Percentiles rank a stretch among this genome's conserved stretches.
Evolutionary conservation across 768 basidiomycete species (phyloP).

Genomic region (Pleurotus citrinopileatus): DNA sequence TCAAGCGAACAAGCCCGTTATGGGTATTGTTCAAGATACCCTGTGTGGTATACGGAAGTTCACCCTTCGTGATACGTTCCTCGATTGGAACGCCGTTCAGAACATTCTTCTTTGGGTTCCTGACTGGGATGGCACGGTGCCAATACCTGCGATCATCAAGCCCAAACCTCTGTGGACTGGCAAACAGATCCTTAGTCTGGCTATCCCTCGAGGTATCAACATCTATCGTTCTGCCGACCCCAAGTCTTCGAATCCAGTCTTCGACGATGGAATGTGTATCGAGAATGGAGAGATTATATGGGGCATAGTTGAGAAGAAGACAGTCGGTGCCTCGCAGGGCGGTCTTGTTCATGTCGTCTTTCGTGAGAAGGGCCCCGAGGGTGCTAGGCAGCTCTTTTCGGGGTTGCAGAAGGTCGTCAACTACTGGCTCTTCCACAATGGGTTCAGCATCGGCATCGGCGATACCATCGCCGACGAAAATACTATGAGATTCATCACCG

Average conservation of each 20-base stretch:
- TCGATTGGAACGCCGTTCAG: constrained; percentile 95
- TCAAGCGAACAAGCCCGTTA: constrained; percentile 99
- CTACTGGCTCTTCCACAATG: constrained; percentile 98
- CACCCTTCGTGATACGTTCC: constrained; percentile 90
- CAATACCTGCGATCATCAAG: constrained; percentile 91
- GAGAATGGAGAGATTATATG: constrained; percentile 96
- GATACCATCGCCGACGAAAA: constrained; percentile 92
- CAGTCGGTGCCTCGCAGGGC: constrained; percentile 93
- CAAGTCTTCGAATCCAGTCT: constrained; percentile 74
- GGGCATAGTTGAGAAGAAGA: constrained; percentile 97
- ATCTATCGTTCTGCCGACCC: constrained; percentile 80
- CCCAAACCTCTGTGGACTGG: constrained; percentile 98
- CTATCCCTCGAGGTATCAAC: constrained; percentile 95
- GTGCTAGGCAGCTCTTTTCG: constrained; percentile 86
- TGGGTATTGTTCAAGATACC: constrained; percentile 99
- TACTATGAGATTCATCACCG: constrained; percentile 85
- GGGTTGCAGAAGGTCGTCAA: constrained; percentile 96
- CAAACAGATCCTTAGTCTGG: constrained; percentile 91
- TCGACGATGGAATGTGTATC: constrained; percentile 93
- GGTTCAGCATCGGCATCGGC: constrained; percentile 98
- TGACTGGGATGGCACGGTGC: constrained; percentile 93
- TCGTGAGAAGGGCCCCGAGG: constrained; percentile 95
- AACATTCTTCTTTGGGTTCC: constrained; percentile 98
- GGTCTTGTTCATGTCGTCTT: constrained; percentile 96
- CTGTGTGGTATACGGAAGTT: constrained; percentile 97